Evolutionary conservation across 2,329 filamentous ascomycete species (phyloP).

Genomic region (Arthrobotrys entomopaga): DNA sequence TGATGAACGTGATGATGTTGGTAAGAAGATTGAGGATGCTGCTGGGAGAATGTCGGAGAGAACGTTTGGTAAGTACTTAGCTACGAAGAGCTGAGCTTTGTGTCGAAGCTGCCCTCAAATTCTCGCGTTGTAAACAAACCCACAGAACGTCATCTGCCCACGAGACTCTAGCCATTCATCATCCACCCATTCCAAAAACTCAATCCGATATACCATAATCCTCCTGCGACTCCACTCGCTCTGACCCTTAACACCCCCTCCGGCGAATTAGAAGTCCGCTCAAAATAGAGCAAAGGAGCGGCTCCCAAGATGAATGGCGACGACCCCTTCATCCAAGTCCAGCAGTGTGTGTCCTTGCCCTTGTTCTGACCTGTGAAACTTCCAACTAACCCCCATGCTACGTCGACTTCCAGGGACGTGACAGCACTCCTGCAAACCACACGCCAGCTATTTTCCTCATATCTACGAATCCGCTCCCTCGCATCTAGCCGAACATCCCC

Average conservation of each 20-base stretch:
- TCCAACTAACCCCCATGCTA: slow-evolving; percentile 33
- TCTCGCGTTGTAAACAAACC: slow-evolving; percentile 55
- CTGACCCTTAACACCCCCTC: background rate
- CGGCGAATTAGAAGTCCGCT: background rate
- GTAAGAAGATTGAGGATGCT: background rate
- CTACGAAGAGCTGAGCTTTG: slow-evolving; percentile 1
- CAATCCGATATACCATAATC: too few relatives aligned
- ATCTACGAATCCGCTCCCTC: slow-evolving; percentile 92
- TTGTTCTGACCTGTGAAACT: slow-evolving; percentile 15
- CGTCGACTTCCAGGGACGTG: slow-evolving; percentile 74
- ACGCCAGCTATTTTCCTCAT: slow-evolving; percentile 89
- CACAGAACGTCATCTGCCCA: slow-evolving; percentile 44
- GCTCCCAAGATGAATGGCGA: slow-evolving; percentile 55
- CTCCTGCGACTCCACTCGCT: background rate
- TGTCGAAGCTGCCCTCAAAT: slow-evolving; percentile 35
- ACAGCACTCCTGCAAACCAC: slow-evolving; percentile 81
- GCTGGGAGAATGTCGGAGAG: background rate
- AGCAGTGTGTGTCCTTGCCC: slow-evolving; percentile 56
- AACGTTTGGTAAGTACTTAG: background rate
- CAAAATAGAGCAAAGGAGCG: slow-evolving; percentile 11
- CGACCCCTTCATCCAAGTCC: slow-evolving; percentile 60
- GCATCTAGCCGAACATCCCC: slow-evolving; percentile 72
- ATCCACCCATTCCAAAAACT: too few relatives aligned
- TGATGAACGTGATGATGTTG: background rate
- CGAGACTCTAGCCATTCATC: background rate